phyloP scores from a whole-genome alignment of 306 rosid species.

The Vicia sativa region DNA sequence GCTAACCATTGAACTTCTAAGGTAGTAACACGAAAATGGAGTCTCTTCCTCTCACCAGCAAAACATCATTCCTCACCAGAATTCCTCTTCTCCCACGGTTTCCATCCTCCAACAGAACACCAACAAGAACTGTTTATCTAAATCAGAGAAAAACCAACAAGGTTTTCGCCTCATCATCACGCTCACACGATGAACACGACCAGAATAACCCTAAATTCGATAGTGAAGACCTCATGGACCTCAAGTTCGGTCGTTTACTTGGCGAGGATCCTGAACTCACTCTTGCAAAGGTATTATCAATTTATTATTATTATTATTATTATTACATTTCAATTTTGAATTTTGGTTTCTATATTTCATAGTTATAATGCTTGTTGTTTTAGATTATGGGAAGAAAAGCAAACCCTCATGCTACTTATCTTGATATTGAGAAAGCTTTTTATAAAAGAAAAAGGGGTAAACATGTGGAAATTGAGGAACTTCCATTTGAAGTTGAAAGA shows the following conservation, averaged over 20 bases:
- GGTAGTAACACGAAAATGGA: slow-evolving; percentile 50
- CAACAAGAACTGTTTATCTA: slow-evolving; percentile 37
- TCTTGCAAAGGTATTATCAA: slow-evolving; percentile 66
- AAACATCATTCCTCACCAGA: slow-evolving; percentile 49
- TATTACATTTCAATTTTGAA: background rate
- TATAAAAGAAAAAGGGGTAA: slow-evolving; percentile 71
- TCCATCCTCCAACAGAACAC: slow-evolving; percentile 33
- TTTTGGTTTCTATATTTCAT: background rate
- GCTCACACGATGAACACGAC: background rate
- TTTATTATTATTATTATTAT: background rate
- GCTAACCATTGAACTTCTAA: background rate
- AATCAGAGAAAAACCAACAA: slow-evolving; percentile 37
- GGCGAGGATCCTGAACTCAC: slow-evolving; percentile 97
- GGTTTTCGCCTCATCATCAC: slow-evolving; percentile 50
- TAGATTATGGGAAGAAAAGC: slow-evolving; percentile 90
- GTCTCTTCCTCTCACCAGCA: slow-evolving; percentile 52
- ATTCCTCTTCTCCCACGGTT: slow-evolving; percentile 38
- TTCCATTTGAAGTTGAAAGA: slow-evolving; percentile 59
- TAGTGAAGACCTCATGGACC: slow-evolving; percentile 77
- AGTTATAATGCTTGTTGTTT: slow-evolving; percentile 13
- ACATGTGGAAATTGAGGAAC: slow-evolving; percentile 59
- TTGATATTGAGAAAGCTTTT: slow-evolving; percentile 85
- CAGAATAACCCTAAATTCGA: slow-evolving; percentile 62
- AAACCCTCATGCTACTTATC: slow-evolving; percentile 74
- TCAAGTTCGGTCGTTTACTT: slow-evolving; percentile 84